These are phyloP conservation scores for Trichoderma pleuroti DNA, from an alignment of 2,329 filamentous ascomycete species.

Conservation along the genomic window DNA sequence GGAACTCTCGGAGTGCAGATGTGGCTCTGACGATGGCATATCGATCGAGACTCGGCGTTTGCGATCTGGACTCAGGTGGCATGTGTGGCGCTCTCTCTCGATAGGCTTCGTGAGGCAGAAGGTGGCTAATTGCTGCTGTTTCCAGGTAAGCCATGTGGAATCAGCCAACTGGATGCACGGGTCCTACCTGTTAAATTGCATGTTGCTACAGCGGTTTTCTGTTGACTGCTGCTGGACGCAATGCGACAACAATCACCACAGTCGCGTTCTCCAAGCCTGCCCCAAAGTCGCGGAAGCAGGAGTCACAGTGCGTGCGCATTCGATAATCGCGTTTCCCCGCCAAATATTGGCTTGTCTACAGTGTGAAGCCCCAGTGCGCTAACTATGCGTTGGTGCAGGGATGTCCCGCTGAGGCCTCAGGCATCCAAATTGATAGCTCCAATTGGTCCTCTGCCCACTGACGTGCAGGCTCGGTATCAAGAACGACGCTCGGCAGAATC, in stretches of 20 bases:
- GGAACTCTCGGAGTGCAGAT: slow-evolving; percentile 22
- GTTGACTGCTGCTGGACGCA: neutral
- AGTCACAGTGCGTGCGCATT: slow-evolving; percentile 22
- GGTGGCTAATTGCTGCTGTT: slow-evolving; percentile 17
- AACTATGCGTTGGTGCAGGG: slow-evolving; percentile 17
- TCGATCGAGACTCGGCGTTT: slow-evolving; percentile 25
- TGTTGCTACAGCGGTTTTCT: neutral
- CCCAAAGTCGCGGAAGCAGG: slow-evolving; percentile 17
- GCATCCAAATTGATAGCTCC: slow-evolving; percentile 19
- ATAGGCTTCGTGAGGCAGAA: slow-evolving; percentile 17
- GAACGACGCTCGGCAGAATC: slow-evolving; percentile 6
- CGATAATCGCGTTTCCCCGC: slow-evolving; percentile 2
- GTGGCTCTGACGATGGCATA: slow-evolving; percentile 28
- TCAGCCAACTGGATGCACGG: no score
- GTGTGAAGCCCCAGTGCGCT: slow-evolving; percentile 10
- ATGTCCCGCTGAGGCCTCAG: slow-evolving; percentile 23
- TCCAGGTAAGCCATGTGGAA: slow-evolving; percentile 9
- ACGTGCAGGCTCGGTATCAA: slow-evolving; percentile 16
- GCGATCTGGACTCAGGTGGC: slow-evolving; percentile 26
- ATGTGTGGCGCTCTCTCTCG: slow-evolving; percentile 23
- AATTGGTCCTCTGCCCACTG: slow-evolving; percentile 7
- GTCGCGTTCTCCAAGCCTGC: slow-evolving; percentile 22
- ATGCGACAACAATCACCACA: slow-evolving; percentile 15
- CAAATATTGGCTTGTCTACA: neutral
- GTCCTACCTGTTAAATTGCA: neutral